A percentile compares a stretch with the other conserved stretches of the same genome.
Evolutionary conservation across 2,329 filamentous ascomycete species (phyloP).

Genomic region (Karstenula rhodostoma): DNA sequence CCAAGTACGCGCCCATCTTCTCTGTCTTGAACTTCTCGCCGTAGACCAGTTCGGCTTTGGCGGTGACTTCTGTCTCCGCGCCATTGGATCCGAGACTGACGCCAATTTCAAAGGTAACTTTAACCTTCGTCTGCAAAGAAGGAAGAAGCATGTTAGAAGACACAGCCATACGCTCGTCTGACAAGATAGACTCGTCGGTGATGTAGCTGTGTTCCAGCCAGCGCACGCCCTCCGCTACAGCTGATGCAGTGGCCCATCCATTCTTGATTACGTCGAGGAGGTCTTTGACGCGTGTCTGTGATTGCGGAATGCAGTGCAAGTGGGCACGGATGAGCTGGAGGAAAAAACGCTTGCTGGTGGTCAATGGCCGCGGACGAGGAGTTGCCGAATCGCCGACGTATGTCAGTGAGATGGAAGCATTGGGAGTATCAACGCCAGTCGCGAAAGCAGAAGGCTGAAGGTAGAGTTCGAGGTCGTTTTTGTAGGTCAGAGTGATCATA

Average conservation of each 20-base stretch:
- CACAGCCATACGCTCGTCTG: constrained; percentile 72
- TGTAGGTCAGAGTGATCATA: constrained; percentile 76
- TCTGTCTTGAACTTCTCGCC: constrained; percentile 79
- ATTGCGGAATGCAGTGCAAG: constrained; percentile 68
- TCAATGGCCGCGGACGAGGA: constrained; percentile 63
- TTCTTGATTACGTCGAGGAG: constrained; percentile 67
- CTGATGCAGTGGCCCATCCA: constrained; percentile 71
- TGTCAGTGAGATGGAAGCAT: constrained; percentile 69
- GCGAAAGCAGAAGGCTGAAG: constrained; percentile 73
- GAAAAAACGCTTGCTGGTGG: constrained; percentile 77
- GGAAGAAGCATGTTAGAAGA: constrained; percentile 68
- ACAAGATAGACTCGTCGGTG: constrained; percentile 68
- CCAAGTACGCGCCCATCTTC: constrained; percentile 77
- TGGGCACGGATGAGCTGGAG: constrained; percentile 75
- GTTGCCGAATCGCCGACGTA: constrained; percentile 71
- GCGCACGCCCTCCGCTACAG: constrained; percentile 67
- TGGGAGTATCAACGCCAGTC: constrained; percentile 51
- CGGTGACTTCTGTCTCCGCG: constrained; percentile 63
- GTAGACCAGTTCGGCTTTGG: constrained; percentile 73
- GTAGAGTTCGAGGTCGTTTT: constrained; percentile 74
- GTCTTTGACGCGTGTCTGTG: constrained; percentile 62
- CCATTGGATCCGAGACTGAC: constrained; percentile 54
- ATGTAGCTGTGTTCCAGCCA: constrained; percentile 70
- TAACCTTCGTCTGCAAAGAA: constrained; percentile 73
- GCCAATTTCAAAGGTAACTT: constrained; percentile 66